A percentile compares a stretch with the other conserved stretches of the same genome.
Conservation (phyloP, 352 stramenopile species). For the Lagenidium giganteum region DNA sequence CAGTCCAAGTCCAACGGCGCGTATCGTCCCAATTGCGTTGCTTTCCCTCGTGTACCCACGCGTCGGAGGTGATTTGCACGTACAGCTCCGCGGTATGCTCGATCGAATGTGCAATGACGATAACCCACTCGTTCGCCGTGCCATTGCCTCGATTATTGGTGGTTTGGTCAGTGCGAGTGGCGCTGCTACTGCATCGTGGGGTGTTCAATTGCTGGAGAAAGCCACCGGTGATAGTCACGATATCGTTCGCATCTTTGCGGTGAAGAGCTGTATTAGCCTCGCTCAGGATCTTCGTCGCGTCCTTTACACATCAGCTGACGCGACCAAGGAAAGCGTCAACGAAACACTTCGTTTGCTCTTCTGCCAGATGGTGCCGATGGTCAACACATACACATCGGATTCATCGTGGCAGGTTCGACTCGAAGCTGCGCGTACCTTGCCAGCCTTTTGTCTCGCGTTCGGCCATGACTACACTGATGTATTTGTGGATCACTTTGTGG, state of each 20-base stretch:
- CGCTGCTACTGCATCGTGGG: conserved; percentile 50
- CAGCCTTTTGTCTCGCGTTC: conserved; percentile 72
- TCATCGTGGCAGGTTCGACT: conserved; percentile 85
- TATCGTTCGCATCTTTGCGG: conserved; percentile 84
- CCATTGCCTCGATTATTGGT: conserved; percentile 79
- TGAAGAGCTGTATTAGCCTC: conserved; percentile 78
- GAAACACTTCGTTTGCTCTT: conserved; percentile 57
- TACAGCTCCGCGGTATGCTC: conserved; percentile 84
- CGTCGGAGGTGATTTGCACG: conserved; percentile 59
- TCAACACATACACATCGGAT: conserved; percentile 86
- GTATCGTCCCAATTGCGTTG: conserved; percentile 78
- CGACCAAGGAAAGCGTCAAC: conserved; percentile 19
- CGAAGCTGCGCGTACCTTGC: conserved; percentile 67
- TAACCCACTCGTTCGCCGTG: conserved; percentile 77
- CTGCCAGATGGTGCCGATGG: conserved; percentile 81
- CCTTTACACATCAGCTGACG: conserved; percentile 14
- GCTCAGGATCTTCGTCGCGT: conserved; percentile 54
- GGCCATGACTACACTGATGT: conserved; percentile 77
- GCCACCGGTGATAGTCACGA: conserved; percentile 79
- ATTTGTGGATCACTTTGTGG: conserved; percentile 86
- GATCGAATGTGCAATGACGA: conserved; percentile 86
- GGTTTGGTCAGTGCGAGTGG: conserved; percentile 59
- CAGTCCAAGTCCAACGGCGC: conserved; percentile 76
- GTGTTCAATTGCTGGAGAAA: conserved; percentile 76
- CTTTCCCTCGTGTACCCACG: conserved; percentile 73